Base-by-base conservation (phyloP, 2,329 filamentous ascomycete species). In the Exophiala xenobiotica region DNA sequence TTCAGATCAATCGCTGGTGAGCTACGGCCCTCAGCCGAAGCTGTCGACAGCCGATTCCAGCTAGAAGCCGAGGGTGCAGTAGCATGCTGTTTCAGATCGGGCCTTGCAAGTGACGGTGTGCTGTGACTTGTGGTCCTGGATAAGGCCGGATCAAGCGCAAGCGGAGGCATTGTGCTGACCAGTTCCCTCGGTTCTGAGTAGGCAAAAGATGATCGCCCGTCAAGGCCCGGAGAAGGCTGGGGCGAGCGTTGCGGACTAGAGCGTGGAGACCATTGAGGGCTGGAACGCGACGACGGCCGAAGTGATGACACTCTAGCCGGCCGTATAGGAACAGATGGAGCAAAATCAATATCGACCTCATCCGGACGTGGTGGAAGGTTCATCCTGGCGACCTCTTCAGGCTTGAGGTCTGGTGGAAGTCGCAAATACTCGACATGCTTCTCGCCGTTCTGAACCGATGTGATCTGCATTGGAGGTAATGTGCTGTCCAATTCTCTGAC, bases 401-500 rank as follows among this genome's bases (percentile, higher is more conserved):
- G 48, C 38, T 51, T 53, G 23, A 60, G 39, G 22, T 56, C 57
- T 9, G 54, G 46, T 9, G 60, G 60, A 22, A 62, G 57, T 8
- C 59, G 54, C 8, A 61, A 43, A 43, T 54, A 61, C 40, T 61
- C 59, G 14, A 54, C 54, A 20, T 61, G 54, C 45, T 61, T 58
- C 42, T 61, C 58, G 14, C 58, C 59, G 39, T 61, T 47, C 31
- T 59, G 51, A 26, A 58, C 46, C 2, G 59, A 59, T 14, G 51
- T 60, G 51, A 96, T 79, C 67, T 90, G 93, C 80, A 96, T 95
- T 0, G 91, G 89, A 39, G 92, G 91, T 19, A 96, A 74, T 1
- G 91, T 96, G 43, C 87, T 90, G 69, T 93, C 81, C 53, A 96
- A 81, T 71, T 97, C 88, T 65, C 83, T 86, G 58, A 95, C 83